phyloP scores from a whole-genome alignment of 2,329 filamentous ascomycete genomes.

The Pseudogymnoascus sp. region DNA sequence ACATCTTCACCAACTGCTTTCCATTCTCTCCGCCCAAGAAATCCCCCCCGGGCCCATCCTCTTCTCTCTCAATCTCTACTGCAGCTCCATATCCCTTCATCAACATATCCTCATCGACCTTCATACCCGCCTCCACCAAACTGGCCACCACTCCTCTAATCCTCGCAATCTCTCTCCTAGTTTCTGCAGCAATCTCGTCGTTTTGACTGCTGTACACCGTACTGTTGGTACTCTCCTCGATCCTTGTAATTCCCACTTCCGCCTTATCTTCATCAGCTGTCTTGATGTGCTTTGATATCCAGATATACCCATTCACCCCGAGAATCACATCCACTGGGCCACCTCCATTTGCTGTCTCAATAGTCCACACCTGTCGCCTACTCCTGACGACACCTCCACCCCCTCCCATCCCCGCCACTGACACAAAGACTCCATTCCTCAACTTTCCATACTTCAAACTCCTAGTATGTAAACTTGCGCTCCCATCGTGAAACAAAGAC shows the following conservation, averaged over 20 bases:
- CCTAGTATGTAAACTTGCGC: constrained; percentile 81
- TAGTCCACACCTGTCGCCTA: constrained; percentile 81
- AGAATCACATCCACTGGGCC: constrained; percentile 77
- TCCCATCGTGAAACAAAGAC: constrained; percentile 76
- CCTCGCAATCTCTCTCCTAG: constrained; percentile 81
- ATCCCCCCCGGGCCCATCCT: constrained; percentile 49
- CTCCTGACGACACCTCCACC: constrained; percentile 74
- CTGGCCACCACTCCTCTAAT: constrained; percentile 76
- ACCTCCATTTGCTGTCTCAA: constrained; percentile 52
- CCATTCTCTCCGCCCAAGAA: constrained; percentile 56
- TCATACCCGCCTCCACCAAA: constrained; percentile 72
- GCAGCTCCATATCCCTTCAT: constrained; percentile 75
- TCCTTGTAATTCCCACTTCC: constrained; percentile 63
- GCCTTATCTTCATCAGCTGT: constrained; percentile 38
- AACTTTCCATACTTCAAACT: constrained; percentile 92
- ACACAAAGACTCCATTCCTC: constrained; percentile 83
- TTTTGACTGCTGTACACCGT: constrained; percentile 95
- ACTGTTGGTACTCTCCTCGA: constrained; percentile 80
- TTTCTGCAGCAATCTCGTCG: constrained; percentile 69
- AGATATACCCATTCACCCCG: constrained; percentile 95
- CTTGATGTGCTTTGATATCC: constrained; percentile 80
- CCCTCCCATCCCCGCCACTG: constrained; percentile 73
- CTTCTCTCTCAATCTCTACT: constrained; percentile 62
- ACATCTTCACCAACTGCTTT: constrained; percentile 31
- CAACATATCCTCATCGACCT: constrained; percentile 87